Evolutionary conservation across 78 protist genomes (phyloP).

Genomic region (Monosiga brevicollis): DNA sequence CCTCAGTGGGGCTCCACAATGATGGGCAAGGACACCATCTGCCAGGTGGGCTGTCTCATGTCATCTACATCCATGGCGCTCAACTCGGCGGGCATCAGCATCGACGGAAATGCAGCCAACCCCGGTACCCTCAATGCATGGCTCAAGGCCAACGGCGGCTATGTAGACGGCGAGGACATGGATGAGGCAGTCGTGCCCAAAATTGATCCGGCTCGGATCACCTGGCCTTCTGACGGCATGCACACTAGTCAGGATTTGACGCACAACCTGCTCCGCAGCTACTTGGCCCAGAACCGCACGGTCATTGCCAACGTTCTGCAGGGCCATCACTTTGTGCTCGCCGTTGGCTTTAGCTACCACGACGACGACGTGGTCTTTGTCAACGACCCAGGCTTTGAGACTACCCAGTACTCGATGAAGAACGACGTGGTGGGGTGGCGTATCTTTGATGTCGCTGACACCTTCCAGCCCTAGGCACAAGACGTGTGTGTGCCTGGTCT

Average conservation of each 20-base stretch:
- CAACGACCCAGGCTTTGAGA: constrained; percentile 3
- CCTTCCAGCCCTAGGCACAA: not conserved
- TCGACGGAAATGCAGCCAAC: not conserved
- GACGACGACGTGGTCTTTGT: not conserved
- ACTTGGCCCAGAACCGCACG: not conserved
- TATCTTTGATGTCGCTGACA: not conserved
- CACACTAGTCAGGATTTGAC: not conserved
- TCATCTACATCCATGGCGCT: constrained; percentile 13
- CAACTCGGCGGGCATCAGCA: not conserved
- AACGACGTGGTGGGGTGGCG: not conserved
- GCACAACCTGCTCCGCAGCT: not conserved
- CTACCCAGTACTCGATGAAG: not conserved
- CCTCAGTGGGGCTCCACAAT: not conserved
- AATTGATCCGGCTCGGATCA: not conserved
- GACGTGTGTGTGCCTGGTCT: not conserved
- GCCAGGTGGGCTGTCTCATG: constrained; percentile 19
- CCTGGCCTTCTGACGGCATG: constrained; percentile 3
- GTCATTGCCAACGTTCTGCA: not conserved
- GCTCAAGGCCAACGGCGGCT: constrained; percentile 4
- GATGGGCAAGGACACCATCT: constrained; percentile 5
- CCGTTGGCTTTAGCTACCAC: not conserved
- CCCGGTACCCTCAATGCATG: constrained; percentile 10
- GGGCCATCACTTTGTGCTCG: not conserved
- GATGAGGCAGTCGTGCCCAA: not conserved
- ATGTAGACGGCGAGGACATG: not conserved